A percentile compares a stretch with the other conserved stretches of the same genome.
These are phyloP conservation scores for Saccharomyces hybrid DNA, from an alignment of 1,139 yeast genomes.

Conservation along the genomic window DNA sequence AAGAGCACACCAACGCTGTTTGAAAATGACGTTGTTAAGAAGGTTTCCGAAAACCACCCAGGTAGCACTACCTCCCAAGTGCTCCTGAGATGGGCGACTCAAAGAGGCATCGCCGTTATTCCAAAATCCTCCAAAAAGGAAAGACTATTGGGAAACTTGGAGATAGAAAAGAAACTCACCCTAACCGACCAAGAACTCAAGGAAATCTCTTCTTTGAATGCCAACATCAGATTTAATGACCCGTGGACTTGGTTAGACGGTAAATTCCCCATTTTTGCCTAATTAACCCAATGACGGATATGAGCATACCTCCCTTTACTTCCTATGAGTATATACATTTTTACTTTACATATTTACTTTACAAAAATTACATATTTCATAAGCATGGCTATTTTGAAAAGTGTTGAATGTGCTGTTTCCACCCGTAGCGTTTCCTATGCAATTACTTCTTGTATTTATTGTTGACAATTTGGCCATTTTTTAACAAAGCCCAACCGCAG, in stretches of 20 bases:
- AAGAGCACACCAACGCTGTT: constrained; percentile 48
- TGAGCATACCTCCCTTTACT: neutral
- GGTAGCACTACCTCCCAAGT: constrained; percentile 52
- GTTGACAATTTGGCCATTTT: neutral
- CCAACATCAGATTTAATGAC: constrained; percentile 71
- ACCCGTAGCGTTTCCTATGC: neutral
- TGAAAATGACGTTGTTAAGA: constrained; percentile 43
- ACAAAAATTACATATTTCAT: neutral
- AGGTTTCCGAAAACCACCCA: constrained; percentile 47
- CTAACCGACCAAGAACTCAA: constrained; percentile 49
- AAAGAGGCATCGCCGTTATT: constrained; percentile 61
- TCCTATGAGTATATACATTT: neutral
- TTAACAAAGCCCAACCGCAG: neutral
- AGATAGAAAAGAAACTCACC: constrained; percentile 43
- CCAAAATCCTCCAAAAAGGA: constrained; percentile 65
- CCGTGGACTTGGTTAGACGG: constrained; percentile 60
- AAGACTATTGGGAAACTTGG: constrained; percentile 52
- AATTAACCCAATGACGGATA: neutral
- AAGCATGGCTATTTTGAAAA: neutral
- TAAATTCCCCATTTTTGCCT: constrained; percentile 31
- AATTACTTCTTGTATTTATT: neutral
- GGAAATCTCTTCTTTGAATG: constrained; percentile 51
- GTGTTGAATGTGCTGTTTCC: neutral
- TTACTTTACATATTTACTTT: neutral
- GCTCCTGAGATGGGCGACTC: constrained; percentile 74